Evolutionary conservation across 805 yeast species (phyloP), one percentile per base, ranked within the genome.

Genomic region (Ogataea sp.): DNA sequence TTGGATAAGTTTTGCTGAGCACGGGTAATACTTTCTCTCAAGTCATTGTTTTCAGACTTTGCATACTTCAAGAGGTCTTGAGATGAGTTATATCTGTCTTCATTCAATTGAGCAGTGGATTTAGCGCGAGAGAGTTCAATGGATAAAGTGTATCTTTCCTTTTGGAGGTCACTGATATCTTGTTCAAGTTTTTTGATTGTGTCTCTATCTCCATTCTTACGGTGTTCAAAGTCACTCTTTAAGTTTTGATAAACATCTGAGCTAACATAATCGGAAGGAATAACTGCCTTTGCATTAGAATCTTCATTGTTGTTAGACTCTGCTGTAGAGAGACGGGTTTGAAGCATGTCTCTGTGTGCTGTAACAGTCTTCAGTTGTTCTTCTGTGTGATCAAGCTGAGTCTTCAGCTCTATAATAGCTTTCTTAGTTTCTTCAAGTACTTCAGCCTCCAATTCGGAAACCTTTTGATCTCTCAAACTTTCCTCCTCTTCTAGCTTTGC

Each of bases 341-440:
- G 61, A 49, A 80, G 70, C 62, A 78, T 74, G 48, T 88, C 94
- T 40, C 88, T 72, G 55, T 85, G 94, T 44, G 77, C 71, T 4
- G 70, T 61, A 2, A 75, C 67, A 2, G 81, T 70, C 10, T 67
- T 72, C 32, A 79, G 56, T 52, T 74, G 76, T 2, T 68, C 52
- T 45, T 73, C 75, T 9, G 76, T 52, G 15, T 70, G 62, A 17
- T 68, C 65, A 29, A 83, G 61, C 46, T 80, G 78, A 14, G 75
- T 73, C 54, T 80, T 78, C 36, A 83, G 61, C 1, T 79, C 72
- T 21, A 73, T 46, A 20, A 83, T 80, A 1, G 88, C 87, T 23
- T 77, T 78, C 44, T 75, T 75, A 0, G 90, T 89, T 45, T 80
- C 86, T 36, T 65, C 69, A 15, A 74, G 65, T 0, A 76, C 77